Evolutionary conservation across 306 rosid genomes (phyloP).

Genomic region (Malus sieversii): DNA sequence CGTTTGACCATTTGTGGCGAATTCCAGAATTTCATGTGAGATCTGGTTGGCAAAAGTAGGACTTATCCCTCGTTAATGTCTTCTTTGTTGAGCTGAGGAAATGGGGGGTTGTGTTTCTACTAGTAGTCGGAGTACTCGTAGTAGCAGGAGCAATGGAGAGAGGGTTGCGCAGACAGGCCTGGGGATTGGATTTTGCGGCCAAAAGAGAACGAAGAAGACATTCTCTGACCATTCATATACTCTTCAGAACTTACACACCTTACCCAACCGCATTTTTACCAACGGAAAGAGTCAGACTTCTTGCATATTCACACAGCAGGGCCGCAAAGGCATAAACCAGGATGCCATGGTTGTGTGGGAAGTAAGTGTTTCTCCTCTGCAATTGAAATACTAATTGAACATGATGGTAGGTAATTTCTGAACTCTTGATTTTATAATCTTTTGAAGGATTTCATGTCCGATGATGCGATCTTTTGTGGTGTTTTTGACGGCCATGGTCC

Average conservation of each 20-base stretch:
- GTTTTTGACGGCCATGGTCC: conserved; percentile 98
- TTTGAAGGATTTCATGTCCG: conserved; percentile 75
- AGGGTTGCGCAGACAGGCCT: conserved; percentile 44
- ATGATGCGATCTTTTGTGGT: conserved; percentile 80
- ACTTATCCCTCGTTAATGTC: conserved; percentile 31
- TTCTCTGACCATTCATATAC: conserved; percentile 61
- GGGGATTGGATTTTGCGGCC: conserved; percentile 27
- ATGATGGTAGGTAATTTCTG: conserved; percentile 11
- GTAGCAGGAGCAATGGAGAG: conserved; percentile 78
- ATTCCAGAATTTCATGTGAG: conserved; percentile 40
- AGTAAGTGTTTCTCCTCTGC: conserved; percentile 42
- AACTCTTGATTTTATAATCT: neutral
- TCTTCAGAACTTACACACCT: conserved; percentile 54
- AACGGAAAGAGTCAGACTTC: conserved; percentile 80
- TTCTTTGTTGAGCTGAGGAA: conserved; percentile 45
- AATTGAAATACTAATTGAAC: neutral
- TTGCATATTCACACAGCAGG: conserved; percentile 88
- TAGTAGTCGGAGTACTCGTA: conserved; percentile 63
- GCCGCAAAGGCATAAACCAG: conserved; percentile 92
- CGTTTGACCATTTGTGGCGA: conserved; percentile 35
- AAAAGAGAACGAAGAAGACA: conserved; percentile 62
- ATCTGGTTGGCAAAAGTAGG: conserved; percentile 32
- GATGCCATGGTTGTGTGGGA: conserved; percentile 99
- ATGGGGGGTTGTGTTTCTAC: conserved; percentile 95
- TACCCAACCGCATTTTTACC: conserved; percentile 64